Conservation (phyloP, 2,329 filamentous ascomycete genomes). For the Reticulascus tulasneorum region DNA sequence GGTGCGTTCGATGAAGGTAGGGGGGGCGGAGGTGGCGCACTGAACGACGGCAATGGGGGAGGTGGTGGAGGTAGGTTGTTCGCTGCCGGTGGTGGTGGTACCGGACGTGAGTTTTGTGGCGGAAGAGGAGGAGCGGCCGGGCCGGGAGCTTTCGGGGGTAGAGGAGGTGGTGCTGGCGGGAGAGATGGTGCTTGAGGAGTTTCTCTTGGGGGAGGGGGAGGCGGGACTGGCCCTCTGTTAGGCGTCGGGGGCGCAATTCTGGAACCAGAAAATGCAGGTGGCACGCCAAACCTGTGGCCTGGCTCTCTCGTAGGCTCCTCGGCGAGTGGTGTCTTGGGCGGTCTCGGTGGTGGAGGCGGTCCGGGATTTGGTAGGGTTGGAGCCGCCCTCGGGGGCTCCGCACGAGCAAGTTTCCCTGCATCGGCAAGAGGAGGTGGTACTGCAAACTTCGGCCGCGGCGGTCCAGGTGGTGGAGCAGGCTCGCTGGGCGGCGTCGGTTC, state of each 20-base stretch:
- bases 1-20: slow-evolving; percentile 27
- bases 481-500: slow-evolving; percentile 63
- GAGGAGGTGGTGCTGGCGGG: slow-evolving; percentile 33
- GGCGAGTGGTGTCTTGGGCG: slow-evolving; percentile 67
- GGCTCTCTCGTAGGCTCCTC: slow-evolving; percentile 56
- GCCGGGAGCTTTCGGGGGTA: slow-evolving; percentile 45
- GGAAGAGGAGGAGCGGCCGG: slow-evolving; percentile 45
- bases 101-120: slow-evolving; percentile 47
- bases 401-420: slow-evolving; percentile 78
- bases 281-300: slow-evolving; percentile 65
- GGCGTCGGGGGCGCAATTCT: slow-evolving; percentile 73
- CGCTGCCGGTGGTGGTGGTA: slow-evolving; percentile 47
- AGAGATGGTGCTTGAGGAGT: slow-evolving; percentile 26
- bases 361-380: slow-evolving; percentile 43
- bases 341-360: slow-evolving; percentile 64
- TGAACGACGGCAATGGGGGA: slow-evolving; percentile 9
- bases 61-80: slow-evolving; percentile 34
- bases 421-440: slow-evolving; percentile 79
- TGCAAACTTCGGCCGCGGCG: slow-evolving; percentile 45
- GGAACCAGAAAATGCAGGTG: slow-evolving; percentile 70
- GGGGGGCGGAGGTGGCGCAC: slow-evolving; percentile 29
- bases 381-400: slow-evolving; percentile 35
- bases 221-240: slow-evolving; percentile 66
- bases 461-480: slow-evolving; percentile 59
- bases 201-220: slow-evolving; percentile 56